These are phyloP conservation scores for Bruguiera sexangula DNA, from an alignment of 345 rosid genomes.

Conservation along the genomic window DNA sequence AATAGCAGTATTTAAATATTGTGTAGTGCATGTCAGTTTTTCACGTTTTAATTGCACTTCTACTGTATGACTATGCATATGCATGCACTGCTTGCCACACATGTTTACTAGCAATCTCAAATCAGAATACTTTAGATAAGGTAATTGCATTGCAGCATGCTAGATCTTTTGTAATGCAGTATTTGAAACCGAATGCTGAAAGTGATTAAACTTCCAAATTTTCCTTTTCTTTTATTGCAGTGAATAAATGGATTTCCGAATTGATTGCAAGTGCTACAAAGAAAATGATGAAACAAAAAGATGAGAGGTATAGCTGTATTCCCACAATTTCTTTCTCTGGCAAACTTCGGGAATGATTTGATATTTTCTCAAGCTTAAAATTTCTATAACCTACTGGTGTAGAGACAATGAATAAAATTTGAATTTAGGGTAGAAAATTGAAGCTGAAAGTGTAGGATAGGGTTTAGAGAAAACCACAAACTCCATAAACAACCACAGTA, in stretches of 20 bases:
- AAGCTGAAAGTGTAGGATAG: too few relatives aligned
- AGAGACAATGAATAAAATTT: too few relatives aligned
- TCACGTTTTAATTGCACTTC: not conserved
- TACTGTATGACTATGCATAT: not conserved
- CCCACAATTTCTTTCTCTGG: not conserved
- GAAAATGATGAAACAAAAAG: conserved; percentile 96
- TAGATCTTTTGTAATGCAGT: not conserved
- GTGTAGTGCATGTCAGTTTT: not conserved
- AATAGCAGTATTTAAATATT: conserved; percentile 1
- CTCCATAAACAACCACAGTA: too few relatives aligned
- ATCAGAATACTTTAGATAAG: too few relatives aligned
- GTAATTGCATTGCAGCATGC: too few relatives aligned
- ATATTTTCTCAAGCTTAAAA: not conserved
- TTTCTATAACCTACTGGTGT: too few relatives aligned
- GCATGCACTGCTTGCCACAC: not conserved
- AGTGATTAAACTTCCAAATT: not conserved
- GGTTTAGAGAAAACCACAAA: too few relatives aligned
- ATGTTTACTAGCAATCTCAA: not conserved
- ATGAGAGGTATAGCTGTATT: conserved; percentile 65
- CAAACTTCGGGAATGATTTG: too few relatives aligned
- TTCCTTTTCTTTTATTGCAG: conserved; percentile 33
- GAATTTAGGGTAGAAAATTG: too few relatives aligned
- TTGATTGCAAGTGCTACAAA: conserved; percentile 83
- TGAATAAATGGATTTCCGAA: conserved; percentile 85
- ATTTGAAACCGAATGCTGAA: not conserved